These are phyloP conservation scores for Fusarium sp. DNA, from an alignment of 2,329 filamentous ascomycete genomes.

Conservation along the genomic window DNA sequence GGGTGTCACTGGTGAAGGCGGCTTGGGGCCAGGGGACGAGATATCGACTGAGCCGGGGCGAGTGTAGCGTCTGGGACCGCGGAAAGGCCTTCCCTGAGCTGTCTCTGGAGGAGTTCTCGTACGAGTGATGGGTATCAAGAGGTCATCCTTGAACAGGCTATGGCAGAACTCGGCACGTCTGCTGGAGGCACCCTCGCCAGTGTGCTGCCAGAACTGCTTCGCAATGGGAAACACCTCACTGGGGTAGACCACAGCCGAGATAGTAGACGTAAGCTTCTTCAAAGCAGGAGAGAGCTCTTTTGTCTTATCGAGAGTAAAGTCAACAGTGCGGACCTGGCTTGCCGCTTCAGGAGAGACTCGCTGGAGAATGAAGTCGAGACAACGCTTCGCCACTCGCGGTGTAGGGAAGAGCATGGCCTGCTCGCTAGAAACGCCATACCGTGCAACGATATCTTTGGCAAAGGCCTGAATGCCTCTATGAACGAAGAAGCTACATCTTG, in stretches of 20 bases:
- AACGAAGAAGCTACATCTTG: slow-evolving; percentile 82
- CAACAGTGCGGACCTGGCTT: slow-evolving; percentile 63
- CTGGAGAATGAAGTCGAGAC: slow-evolving; percentile 74
- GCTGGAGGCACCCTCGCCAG: slow-evolving; percentile 91
- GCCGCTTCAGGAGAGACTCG: slow-evolving; percentile 63
- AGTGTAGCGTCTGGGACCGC: slow-evolving; percentile 85
- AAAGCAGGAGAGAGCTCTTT: slow-evolving; percentile 62
- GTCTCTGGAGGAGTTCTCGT: slow-evolving; percentile 42
- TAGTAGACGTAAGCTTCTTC: slow-evolving; percentile 63
- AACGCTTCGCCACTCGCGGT: slow-evolving; percentile 72
- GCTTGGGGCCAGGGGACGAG: slow-evolving; percentile 26
- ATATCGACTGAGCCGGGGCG: slow-evolving; percentile 56
- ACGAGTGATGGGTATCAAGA: slow-evolving; percentile 54
- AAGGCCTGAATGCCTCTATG: slow-evolving; percentile 83
- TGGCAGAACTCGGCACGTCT: slow-evolving; percentile 91
- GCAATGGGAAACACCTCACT: slow-evolving; percentile 73
- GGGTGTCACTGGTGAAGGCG: slow-evolving; percentile 31
- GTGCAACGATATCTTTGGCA: slow-evolving; percentile 70
- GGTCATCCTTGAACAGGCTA: slow-evolving; percentile 73
- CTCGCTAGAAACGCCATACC: slow-evolving; percentile 68
- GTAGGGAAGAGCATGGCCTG: slow-evolving; percentile 87
- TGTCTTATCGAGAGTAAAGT: slow-evolving; percentile 69
- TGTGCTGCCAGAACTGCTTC: slow-evolving; percentile 98
- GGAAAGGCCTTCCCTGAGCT: slow-evolving; percentile 53
- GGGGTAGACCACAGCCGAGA: slow-evolving; percentile 78